Evolutionary conservation across 202 grass and related monocot genomes (phyloP).

Genomic region (Carex arenaria): DNA sequence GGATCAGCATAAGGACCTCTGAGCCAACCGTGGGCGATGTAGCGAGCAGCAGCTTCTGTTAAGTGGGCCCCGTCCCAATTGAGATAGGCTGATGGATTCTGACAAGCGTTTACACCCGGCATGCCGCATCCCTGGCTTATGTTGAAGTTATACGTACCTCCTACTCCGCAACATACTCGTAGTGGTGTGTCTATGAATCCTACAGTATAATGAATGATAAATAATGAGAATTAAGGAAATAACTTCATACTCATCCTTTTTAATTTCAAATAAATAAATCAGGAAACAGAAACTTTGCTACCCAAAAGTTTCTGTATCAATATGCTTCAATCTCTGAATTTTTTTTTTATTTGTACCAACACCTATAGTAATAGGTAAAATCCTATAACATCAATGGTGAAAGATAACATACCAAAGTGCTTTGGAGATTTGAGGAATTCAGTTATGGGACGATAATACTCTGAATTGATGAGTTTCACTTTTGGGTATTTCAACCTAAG

Average conservation of each 20-base stretch:
- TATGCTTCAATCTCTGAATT: no score
- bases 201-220: no score
- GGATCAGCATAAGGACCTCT: conserved; percentile 58
- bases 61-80: conserved; percentile 67
- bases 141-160: conserved; percentile 67
- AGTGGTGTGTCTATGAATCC: conserved; percentile 54
- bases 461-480: conserved; percentile 20
- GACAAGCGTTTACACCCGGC: conserved; percentile 34
- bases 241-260: no score
- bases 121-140: conserved; percentile 47
- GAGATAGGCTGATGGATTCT: conserved; percentile 51
- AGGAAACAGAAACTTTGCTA: no score
- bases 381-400: background rate
- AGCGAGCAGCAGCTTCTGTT: conserved; percentile 55
- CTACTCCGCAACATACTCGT: conserved; percentile 53
- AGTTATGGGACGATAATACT: conserved; percentile 7
- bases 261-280: no score
- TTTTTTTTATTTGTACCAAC: no score
- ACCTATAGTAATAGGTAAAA: no score
- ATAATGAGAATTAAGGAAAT: no score
- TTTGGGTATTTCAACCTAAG: conserved; percentile 14
- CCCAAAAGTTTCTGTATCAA: no score
- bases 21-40: conserved; percentile 67
- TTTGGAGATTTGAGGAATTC: background rate
- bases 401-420: background rate